Base-by-base conservation (phyloP, 306 rosid species). In the Macrotyloma uniflorum region DNA sequence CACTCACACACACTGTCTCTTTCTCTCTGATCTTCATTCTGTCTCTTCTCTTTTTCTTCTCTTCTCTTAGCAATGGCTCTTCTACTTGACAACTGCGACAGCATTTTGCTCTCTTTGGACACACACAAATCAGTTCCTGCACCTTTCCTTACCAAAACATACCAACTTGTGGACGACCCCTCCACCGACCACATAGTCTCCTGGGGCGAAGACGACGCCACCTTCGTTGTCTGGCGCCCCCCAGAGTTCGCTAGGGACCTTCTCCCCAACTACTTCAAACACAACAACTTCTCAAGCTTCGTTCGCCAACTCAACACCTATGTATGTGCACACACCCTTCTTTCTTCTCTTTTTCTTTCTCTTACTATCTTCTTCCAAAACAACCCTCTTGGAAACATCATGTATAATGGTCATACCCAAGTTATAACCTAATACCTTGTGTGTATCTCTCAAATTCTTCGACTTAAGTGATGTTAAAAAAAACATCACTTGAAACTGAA, bases 221-320 rank as follows among this genome's bases (percentile, higher is more conserved):
- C 99, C 83, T 95, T 95, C 90, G 86, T 95, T 82, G 99, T 95
- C 11, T 95, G 99, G 99, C 88, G 98, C 0, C 99, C 99, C 0
- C 96, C 99, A 0, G 98, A 95, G 86, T 95, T 95, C 77, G 97
- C 99, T 5, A 84, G 97, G 8, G 99, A 95, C 74, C 99, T 95
- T 36, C 98, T 95, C 24, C 99, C 99, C 9, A 95, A 95, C 80
- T 95, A 92, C 72, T 95, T 95, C 90, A 95, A 95, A 79, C 98
- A 95, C 91, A 95, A 95, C 86, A 95, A 95, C 75, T 95, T 95
- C 86, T 92, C 98, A 2, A 92, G 98, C 91, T 95, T 95, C 78
- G 98, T 95, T 33, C 98, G 98, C 71, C 98, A 95, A 83, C 98
- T 95, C 76, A 95, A 95, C 85, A 95, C 98, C 20, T 95, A 94